Percentiles rank a stretch among this genome's conserved stretches.
Evolutionary conservation across 345 rosid species (phyloP).

Genomic region (Clarkia xantiana): DNA sequence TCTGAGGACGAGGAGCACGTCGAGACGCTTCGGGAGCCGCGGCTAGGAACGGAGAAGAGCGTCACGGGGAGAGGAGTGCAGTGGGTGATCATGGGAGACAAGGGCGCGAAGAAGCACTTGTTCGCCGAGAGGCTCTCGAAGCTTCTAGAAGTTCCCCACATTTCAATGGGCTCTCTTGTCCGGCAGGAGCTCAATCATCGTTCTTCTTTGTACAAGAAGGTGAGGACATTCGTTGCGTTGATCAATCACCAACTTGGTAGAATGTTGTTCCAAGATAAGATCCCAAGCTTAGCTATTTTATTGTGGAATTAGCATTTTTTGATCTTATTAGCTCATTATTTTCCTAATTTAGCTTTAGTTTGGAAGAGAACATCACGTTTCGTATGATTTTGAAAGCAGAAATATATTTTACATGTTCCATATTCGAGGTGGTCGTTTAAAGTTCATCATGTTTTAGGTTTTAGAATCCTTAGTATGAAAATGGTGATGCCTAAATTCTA

Average conservation of each 20-base stretch:
- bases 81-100: constrained; percentile 86
- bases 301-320: not conserved
- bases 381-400: too few species aligned
- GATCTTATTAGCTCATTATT: too few species aligned
- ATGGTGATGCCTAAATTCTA: too few species aligned
- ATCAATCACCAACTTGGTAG: not conserved
- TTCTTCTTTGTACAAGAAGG: constrained; percentile 68
- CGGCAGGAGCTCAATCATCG: constrained; percentile 70
- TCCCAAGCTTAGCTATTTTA: not conserved
- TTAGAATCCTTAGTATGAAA: too few species aligned
- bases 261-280: not conserved
- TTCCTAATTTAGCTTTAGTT: too few species aligned
- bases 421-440: too few species aligned
- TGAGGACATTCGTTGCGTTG: constrained; percentile 3
- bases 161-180: constrained; percentile 79
- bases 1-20: constrained; percentile 26
- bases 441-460: too few species aligned
- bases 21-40: constrained; percentile 8
- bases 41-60: constrained; percentile 23
- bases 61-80: constrained; percentile 65
- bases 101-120: constrained; percentile 54
- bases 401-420: too few species aligned
- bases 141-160: constrained; percentile 77
- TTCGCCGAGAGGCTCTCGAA: constrained; percentile 72
- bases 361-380: too few species aligned